Base-by-base conservation (phyloP, 2,329 filamentous ascomycete species). In the Tolypocladium album region DNA sequence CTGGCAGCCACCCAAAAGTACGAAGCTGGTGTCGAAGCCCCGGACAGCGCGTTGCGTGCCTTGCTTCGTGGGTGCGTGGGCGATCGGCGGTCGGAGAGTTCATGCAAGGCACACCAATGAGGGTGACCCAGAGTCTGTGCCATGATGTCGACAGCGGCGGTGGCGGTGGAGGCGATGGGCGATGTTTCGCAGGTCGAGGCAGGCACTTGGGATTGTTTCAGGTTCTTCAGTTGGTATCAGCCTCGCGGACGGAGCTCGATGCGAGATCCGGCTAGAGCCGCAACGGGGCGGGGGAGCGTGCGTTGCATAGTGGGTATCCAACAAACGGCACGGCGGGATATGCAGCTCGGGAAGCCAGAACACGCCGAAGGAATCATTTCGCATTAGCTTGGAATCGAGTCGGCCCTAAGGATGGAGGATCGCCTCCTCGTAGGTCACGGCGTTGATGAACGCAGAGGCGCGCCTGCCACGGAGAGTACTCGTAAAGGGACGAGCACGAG, bases 51-150 rank as follows among this genome's bases (percentile, higher is more conserved):
- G 31, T 17, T 3, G 5, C 20, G 50, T 34, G 31, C 27, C 27
- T 36, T 20, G 27, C 22, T 52, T 52, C 47, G 11, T 20, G 47
- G 47, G 15, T 52, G 47, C 20, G 47, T 45, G 53, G 43, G 27
- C 22, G n/a, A 56, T 34, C 36, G 27, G 12, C 9, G 27, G n/a
- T n/a, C 45, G 22, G 61, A 47, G 40, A 53, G 27, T 42, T 57
- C 57, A 64, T 64, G 66, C 65, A 64, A 67, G 63, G 67, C 58
- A 66, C 64, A 62, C 65, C 64, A 66, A 66, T 67, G 52, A 60
- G 53, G 58, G 45, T 34, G 50, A 22, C 31, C 47, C 47, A 52
- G 34, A 9, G 47, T 17, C 11, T 15, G 40, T 58, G 47, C 55
- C 20, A 43, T 43, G 40, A 40, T 43, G 56, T 50, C 56, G 27